These are phyloP conservation scores for Penicillium canariense DNA, from an alignment of 495 filamentous ascomycete species.

Conservation along the genomic window DNA sequence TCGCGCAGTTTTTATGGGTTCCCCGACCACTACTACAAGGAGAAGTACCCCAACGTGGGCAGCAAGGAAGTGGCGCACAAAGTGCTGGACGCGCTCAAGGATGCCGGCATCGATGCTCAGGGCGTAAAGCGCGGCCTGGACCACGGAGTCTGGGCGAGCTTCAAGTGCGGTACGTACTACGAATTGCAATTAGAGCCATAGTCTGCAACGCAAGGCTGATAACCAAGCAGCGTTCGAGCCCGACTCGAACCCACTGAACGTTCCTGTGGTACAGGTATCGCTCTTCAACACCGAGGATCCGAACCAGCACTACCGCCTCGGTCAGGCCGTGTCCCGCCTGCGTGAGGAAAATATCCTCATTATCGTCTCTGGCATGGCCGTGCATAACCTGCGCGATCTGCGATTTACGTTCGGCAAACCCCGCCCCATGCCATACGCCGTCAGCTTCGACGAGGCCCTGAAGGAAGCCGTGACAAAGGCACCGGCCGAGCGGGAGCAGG, in stretches of 20 bases:
- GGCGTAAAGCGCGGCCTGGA: conserved; percentile 69
- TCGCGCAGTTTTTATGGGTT: conserved; percentile 70
- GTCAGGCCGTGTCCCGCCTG: conserved; percentile 63
- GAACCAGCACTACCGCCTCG: conserved; percentile 67
- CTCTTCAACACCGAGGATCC: conserved; percentile 69
- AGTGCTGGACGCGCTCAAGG: conserved; percentile 57
- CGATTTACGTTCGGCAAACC: conserved; percentile 44
- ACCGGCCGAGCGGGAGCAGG: conserved; percentile 55
- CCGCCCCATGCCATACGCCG: conserved; percentile 60
- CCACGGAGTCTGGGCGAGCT: conserved; percentile 77
- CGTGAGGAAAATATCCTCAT: conserved; percentile 72
- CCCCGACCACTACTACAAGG: conserved; percentile 58
- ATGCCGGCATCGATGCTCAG: conserved; percentile 62
- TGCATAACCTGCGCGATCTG: conserved; percentile 77
- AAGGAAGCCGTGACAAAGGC: conserved; percentile 61
- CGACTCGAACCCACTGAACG: conserved; percentile 67
- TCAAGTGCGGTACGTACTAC: conserved; percentile 55
- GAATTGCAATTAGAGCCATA: neutral
- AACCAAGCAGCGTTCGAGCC: conserved; percentile 59
- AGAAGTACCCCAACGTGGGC: conserved; percentile 68
- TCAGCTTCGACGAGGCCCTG: conserved; percentile 74
- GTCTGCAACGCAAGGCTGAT: neutral
- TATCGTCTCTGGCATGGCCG: conserved; percentile 81
- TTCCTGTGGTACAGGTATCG: conserved; percentile 80
- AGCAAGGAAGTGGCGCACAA: conserved; percentile 62